A percentile compares a stretch with the other conserved stretches of the same genome.
These are phyloP conservation scores for Sindora glabra DNA, from an alignment of 306 rosid genomes.

Conservation along the genomic window DNA sequence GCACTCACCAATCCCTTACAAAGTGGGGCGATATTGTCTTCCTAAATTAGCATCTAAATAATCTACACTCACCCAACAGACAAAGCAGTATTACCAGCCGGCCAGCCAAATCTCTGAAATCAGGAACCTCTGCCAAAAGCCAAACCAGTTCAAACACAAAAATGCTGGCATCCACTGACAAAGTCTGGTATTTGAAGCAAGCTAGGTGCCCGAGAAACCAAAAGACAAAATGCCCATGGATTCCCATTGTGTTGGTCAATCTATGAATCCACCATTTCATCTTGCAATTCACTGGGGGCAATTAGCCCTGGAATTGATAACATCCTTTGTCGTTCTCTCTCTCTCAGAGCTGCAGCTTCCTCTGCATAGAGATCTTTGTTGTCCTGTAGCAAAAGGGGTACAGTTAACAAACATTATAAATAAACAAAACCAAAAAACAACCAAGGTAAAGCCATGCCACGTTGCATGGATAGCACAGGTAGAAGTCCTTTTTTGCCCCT, in stretches of 20 bases:
- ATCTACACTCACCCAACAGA: constrained; percentile 62
- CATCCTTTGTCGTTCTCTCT: constrained; percentile 92
- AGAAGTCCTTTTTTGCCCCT: no score
- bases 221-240: no score
- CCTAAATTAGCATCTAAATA: constrained; percentile 72
- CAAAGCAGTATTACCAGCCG: constrained; percentile 42
- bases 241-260: constrained; percentile 21
- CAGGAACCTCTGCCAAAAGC: constrained; percentile 35
- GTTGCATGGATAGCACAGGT: not conserved
- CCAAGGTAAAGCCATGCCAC: no score
- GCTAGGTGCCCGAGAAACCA: constrained; percentile 28
- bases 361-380: constrained; percentile 96
- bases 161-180: constrained; percentile 40
- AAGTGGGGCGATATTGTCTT: constrained; percentile 39
- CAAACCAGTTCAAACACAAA: constrained; percentile 38
- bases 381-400: constrained; percentile 48
- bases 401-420: not conserved
- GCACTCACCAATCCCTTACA: constrained; percentile 35
- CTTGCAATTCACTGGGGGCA: constrained; percentile 95
- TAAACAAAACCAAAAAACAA: not conserved
- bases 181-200: constrained; percentile 32
- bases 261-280: constrained; percentile 91
- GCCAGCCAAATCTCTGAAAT: constrained; percentile 36
- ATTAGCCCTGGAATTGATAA: constrained; percentile 95
- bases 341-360: constrained; percentile 95